A percentile compares a stretch with the other conserved stretches of the same genome.
These are phyloP conservation scores for Trichosporon asahii DNA, from an alignment of 1,284 basidiomycete genomes.

Conservation along the genomic window DNA sequence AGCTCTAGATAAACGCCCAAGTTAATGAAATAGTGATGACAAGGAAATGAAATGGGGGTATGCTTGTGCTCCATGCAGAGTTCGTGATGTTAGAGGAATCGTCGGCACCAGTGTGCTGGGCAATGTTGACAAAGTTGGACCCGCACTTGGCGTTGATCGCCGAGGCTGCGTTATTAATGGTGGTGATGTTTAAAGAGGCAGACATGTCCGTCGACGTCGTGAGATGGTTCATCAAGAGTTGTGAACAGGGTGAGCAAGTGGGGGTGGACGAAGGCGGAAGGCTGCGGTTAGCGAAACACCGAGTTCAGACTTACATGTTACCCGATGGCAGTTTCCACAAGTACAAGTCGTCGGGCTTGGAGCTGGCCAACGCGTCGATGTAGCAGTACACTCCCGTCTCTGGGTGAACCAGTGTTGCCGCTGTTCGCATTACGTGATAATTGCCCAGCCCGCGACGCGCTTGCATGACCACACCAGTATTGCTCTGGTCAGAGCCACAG, in stretches of 20 bases:
- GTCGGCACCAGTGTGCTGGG: background rate
- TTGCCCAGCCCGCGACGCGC: slow-evolving; percentile 41
- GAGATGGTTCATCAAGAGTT: slow-evolving; percentile 39
- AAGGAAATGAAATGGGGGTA: background rate
- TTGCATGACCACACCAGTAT: slow-evolving; percentile 21
- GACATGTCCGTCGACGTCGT: slow-evolving; percentile 27
- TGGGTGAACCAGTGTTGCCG: slow-evolving; percentile 34
- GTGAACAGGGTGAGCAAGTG: slow-evolving; percentile 47
- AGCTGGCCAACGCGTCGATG: slow-evolving; percentile 37
- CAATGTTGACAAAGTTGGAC: slow-evolving; percentile 27
- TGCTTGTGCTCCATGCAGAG: slow-evolving; percentile 1
- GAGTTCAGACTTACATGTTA: slow-evolving; percentile 46
- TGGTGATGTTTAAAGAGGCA: slow-evolving; percentile 38
- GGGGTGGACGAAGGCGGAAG: slow-evolving; percentile 40
- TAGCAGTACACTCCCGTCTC: slow-evolving; percentile 46
- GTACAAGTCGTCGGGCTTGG: slow-evolving; percentile 47
- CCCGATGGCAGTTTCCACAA: slow-evolving; percentile 45
- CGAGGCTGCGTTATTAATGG: slow-evolving; percentile 32
- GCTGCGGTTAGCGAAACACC: slow-evolving; percentile 27
- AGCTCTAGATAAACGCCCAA: slow-evolving; percentile 1
- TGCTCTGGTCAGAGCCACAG: slow-evolving; percentile 37
- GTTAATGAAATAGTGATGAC: background rate
- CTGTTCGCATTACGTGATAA: slow-evolving; percentile 42
- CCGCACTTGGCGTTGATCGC: slow-evolving; percentile 42
- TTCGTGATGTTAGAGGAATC: slow-evolving; percentile 4